A percentile compares a stretch with the other conserved stretches of the same genome.
These are phyloP conservation scores for Trichomonas vaginalis DNA, from an alignment of 208 protist genomes.

Conservation along the genomic window DNA sequence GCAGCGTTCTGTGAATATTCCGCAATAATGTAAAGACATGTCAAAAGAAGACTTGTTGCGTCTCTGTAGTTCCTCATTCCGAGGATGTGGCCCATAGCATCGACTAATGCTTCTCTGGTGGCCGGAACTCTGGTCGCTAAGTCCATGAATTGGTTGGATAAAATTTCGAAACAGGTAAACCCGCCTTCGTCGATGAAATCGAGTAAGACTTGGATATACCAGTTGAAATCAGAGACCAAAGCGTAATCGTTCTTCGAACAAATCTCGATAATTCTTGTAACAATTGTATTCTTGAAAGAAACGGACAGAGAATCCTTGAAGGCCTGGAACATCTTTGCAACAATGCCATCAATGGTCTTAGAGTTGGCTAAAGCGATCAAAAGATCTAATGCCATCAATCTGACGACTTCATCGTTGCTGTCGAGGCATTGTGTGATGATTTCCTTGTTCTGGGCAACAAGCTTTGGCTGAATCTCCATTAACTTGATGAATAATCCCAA, in stretches of 20 bases:
- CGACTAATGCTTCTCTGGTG: neutral
- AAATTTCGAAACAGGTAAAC: neutral
- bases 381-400: neutral
- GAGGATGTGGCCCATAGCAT: neutral
- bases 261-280: neutral
- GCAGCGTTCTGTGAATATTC: neutral
- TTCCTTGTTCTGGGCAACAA: neutral
- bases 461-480: slow-evolving; percentile 3
- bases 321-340: neutral
- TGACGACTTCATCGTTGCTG: neutral
- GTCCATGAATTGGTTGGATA: neutral
- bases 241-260: neutral
- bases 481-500: neutral
- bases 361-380: neutral
- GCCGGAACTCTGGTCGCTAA: neutral
- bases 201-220: neutral
- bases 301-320: neutral
- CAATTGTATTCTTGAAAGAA: neutral
- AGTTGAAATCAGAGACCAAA: neutral
- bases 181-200: slow-evolving; percentile 2
- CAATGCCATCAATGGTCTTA: slow-evolving; percentile 9
- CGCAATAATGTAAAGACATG: neutral
- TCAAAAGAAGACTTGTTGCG: neutral
- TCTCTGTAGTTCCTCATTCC: neutral
- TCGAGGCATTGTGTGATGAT: neutral